Conservation (phyloP, 495 filamentous ascomycete species). For the Emericellopsis terricola region DNA sequence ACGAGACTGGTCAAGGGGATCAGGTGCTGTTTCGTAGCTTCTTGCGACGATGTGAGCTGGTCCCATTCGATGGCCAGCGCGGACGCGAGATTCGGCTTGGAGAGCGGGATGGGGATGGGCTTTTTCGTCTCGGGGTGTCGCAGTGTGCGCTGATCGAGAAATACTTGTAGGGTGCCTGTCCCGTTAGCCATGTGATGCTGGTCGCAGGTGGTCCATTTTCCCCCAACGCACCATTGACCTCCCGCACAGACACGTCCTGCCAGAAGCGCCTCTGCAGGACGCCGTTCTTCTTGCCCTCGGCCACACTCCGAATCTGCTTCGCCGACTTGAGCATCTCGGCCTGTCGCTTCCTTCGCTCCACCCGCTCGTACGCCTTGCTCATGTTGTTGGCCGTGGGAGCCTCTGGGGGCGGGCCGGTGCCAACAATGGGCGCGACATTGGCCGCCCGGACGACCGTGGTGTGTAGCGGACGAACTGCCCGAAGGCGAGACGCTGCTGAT, state of each 20-base stretch:
- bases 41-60: constrained; percentile 53
- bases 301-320: constrained; percentile 18
- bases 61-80: constrained; percentile 90
- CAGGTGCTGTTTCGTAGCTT: constrained; percentile 61
- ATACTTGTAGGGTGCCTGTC: constrained; percentile 47
- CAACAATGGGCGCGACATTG: constrained; percentile 45
- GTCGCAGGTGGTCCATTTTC: not conserved
- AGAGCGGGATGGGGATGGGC: constrained; percentile 48
- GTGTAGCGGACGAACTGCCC: constrained; percentile 20
- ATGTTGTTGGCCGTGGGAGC: constrained; percentile 37
- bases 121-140: constrained; percentile 48
- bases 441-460: constrained; percentile 19
- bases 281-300: constrained; percentile 2
- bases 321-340: constrained; percentile 31
- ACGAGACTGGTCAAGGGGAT: constrained; percentile 81
- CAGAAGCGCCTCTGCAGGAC: constrained; percentile 51
- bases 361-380: constrained; percentile 13
- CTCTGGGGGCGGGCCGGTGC: constrained; percentile 70
- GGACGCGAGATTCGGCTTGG: constrained; percentile 68
- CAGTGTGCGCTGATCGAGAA: constrained; percentile 66
- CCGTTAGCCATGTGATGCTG: constrained; percentile 2
- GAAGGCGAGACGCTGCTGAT: constrained; percentile 2
- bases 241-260: constrained; percentile 56
- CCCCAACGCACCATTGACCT: constrained; percentile 26
- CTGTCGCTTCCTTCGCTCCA: constrained; percentile 35